phyloP scores from a whole-genome alignment of 495 filamentous ascomycete genomes.

The Talaromyces nanjingensis region DNA sequence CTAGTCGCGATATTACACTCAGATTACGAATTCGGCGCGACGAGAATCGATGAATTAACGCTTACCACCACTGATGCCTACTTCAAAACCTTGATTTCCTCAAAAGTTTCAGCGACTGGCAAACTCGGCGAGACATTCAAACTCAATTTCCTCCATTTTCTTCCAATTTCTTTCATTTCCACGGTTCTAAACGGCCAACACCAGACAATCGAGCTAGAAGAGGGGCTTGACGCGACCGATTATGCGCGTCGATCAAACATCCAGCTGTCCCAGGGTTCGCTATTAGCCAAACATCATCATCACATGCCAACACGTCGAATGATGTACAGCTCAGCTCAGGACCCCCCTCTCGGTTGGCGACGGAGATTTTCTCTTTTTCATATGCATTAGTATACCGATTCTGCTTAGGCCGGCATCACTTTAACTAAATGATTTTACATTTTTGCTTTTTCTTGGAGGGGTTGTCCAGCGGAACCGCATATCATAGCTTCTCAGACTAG shows the following conservation, averaged over 20 bases:
- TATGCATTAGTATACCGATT: neutral
- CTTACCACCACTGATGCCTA: neutral
- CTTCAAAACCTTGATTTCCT: neutral
- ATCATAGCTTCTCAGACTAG: neutral
- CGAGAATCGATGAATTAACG: neutral
- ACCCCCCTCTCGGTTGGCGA: neutral
- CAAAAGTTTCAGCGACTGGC: neutral
- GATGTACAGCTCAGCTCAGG: neutral
- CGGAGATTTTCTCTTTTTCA: neutral
- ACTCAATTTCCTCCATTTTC: neutral
- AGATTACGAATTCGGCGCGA: neutral
- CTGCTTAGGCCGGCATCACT: neutral
- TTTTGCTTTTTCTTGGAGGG: neutral
- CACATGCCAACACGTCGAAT: constrained; percentile 3
- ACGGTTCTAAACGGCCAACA: neutral
- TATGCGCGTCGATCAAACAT: neutral
- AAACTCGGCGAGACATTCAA: neutral
- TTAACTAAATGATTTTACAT: neutral
- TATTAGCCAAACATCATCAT: neutral
- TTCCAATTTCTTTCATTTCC: neutral
- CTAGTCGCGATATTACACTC: neutral
- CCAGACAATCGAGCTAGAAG: neutral
- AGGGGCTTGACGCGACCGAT: neutral
- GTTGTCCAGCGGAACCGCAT: neutral
- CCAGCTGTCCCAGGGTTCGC: neutral